Base-by-base conservation (phyloP, 1,284 basidiomycete genomes). In the Cystobasidiaceae sp. region DNA sequence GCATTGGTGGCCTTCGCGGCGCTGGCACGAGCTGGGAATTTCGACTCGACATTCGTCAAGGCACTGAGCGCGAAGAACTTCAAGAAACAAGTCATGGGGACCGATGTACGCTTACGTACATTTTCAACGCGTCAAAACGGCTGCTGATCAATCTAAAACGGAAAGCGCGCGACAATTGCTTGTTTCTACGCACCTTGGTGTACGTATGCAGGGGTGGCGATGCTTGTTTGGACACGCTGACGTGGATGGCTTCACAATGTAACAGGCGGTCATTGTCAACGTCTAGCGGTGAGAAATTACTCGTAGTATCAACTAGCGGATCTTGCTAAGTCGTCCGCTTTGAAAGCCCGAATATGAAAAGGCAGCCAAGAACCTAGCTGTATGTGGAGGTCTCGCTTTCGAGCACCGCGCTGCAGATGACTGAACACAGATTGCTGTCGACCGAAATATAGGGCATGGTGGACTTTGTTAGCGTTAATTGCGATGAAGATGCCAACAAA, bases 141-240 rank as follows among this genome's bases (percentile, higher is more conserved):
- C n/a, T n/a, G n/a, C n/a, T n/a, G n/a, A n/a, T n/a, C n/a, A n/a
- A n/a, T n/a, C n/a, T n/a, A n/a, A n/a, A n/a, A n/a, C n/a, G n/a
- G n/a, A n/a, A n/a, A 60, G 54, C 55, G 55, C 11, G 57, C 63
- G 17, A 73, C 76, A 11, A 57, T 78, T 61, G 77, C 75, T 39
- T 73, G 75, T 11, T 79, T 78, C 70, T 75, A 74, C 32, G 77
- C 78, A 0, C 77, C 77, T 6, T 78, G 77, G 77, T 76, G 71
- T 54, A 73, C 23, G 56, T 57, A 21, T 15, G 28, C 17, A 34
- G 37, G 25, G 48, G 19, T 19, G 17, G 15, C 15, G 30, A 37
- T 32, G 43, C 48, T 21, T 9, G 8, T 7, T 3, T 33, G n/a
- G 13, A 25, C 33, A n/a, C n/a, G 34, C 39, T 45, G 61, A 49